Evolutionary conservation across 768 basidiomycete genomes (phyloP).

Genomic region (Pisolithus albus): DNA sequence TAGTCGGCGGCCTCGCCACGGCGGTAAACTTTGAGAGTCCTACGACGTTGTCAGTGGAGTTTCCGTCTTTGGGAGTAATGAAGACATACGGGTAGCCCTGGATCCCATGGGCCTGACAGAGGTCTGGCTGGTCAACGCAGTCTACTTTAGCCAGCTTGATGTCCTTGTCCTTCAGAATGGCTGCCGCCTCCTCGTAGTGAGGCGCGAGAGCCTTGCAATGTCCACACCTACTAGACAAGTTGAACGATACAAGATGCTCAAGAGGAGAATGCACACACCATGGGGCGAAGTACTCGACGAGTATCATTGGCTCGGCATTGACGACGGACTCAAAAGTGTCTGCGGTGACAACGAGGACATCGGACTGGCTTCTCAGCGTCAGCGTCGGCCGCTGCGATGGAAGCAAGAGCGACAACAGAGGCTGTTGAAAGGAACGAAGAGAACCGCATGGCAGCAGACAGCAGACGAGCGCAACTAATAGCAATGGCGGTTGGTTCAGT

Average conservation of each 20-base stretch:
- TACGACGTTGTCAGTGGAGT: conserved; percentile 20
- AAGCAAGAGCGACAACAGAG: conserved; percentile 47
- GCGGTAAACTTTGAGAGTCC: conserved; percentile 88
- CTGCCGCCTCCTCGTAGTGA: conserved; percentile 91
- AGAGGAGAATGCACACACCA: conserved; percentile 41
- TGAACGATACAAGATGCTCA: background rate
- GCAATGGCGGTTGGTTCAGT: background rate
- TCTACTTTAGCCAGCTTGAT: conserved; percentile 96
- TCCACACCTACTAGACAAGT: conserved; percentile 59
- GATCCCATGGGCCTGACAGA: conserved; percentile 83
- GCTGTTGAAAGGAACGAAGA: conserved; percentile 41
- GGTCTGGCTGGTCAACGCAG: conserved; percentile 89
- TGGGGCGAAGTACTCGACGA: conserved; percentile 95
- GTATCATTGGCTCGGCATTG: conserved; percentile 59
- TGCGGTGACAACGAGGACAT: conserved; percentile 74
- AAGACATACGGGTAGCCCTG: conserved; percentile 86
- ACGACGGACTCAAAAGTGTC: conserved; percentile 64
- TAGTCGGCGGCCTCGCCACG: conserved; percentile 79
- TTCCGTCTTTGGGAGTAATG: background rate
- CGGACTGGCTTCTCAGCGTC: conserved; percentile 43
- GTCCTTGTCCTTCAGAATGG: conserved; percentile 79
- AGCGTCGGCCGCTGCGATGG: conserved; percentile 44
- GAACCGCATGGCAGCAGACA: conserved; percentile 55
- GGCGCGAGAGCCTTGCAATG: conserved; percentile 96
- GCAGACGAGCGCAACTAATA: conserved; percentile 13